Conservation (phyloP, 2,329 filamentous ascomycete genomes). For the Apiospora marii region DNA sequence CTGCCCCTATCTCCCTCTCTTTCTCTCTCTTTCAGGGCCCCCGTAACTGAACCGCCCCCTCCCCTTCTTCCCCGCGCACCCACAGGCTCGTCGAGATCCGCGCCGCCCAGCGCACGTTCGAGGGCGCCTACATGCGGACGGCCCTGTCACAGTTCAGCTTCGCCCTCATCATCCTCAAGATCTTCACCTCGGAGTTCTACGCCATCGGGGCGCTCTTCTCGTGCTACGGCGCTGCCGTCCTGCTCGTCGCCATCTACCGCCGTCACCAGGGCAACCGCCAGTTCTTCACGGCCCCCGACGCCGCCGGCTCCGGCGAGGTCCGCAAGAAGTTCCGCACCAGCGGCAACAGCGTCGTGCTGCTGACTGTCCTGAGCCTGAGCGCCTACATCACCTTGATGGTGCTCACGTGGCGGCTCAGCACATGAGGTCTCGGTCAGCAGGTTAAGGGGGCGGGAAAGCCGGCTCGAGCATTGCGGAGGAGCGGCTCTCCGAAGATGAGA, state of each 20-base stretch:
- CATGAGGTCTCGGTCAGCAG: constrained; percentile 29
- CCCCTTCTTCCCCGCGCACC: not conserved
- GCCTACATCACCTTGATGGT: constrained; percentile 66
- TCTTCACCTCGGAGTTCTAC: constrained; percentile 97
- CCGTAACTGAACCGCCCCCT: not conserved
- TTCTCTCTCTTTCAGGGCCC: not conserved
- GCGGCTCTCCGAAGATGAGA: not conserved
- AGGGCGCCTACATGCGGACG: constrained; percentile 95
- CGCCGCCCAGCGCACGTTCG: constrained; percentile 94
- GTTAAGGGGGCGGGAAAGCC: constrained; percentile 5
- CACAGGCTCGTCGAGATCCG: constrained; percentile 85
- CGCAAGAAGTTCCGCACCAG: constrained; percentile 69
- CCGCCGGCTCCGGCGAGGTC: constrained; percentile 42
- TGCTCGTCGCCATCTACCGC: constrained; percentile 84
- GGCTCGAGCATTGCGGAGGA: not conserved
- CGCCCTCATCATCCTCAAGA: constrained; percentile 91
- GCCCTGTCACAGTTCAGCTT: constrained; percentile 96
- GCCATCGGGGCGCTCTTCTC: constrained; percentile 96
- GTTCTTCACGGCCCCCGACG: constrained; percentile 71
- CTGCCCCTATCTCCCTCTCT: no score
- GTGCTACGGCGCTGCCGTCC: constrained; percentile 84
- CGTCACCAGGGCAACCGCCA: constrained; percentile 92
- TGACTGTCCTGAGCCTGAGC: constrained; percentile 63
- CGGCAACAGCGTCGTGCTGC: constrained; percentile 66
- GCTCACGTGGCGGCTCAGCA: constrained; percentile 57